These are phyloP conservation scores for Sesbania bispinosa DNA, from an alignment of 306 rosid species.

Conservation along the genomic window DNA sequence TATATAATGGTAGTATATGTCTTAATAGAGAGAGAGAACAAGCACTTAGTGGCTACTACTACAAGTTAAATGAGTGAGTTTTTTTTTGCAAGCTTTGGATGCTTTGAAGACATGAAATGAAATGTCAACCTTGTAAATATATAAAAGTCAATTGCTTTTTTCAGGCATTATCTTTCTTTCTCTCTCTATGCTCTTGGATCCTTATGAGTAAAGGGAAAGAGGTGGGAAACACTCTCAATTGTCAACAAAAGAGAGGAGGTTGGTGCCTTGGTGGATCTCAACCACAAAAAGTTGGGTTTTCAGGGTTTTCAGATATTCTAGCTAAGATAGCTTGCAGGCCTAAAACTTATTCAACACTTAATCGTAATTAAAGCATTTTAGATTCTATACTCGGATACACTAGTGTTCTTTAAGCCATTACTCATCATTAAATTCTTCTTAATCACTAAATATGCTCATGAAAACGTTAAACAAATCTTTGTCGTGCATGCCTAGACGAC, in stretches of 20 bases:
- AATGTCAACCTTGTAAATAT: conserved; percentile 84
- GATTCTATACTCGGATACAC: conserved; percentile 34
- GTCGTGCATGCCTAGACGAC: conserved; percentile 28
- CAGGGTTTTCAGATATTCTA: conserved; percentile 25
- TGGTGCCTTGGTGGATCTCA: conserved; percentile 55
- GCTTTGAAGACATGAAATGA: conserved; percentile 45
- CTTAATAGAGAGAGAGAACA: neutral
- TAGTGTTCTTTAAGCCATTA: conserved; percentile 41
- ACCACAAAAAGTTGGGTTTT: conserved; percentile 41
- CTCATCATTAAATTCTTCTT: conserved; percentile 25
- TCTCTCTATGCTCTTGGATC: conserved; percentile 48
- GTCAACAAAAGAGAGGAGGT: conserved; percentile 42
- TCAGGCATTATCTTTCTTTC: conserved; percentile 26
- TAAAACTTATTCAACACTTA: conserved; percentile 43
- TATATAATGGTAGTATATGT: neutral
- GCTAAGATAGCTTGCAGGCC: conserved; percentile 38
- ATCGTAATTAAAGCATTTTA: conserved; percentile 43
- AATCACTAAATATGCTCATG: conserved; percentile 19
- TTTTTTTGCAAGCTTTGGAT: conserved; percentile 44
- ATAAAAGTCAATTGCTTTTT: conserved; percentile 65
- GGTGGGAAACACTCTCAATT: conserved; percentile 89
- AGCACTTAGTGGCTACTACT: neutral
- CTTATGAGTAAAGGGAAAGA: conserved; percentile 78
- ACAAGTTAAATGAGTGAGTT: conserved; percentile 16
- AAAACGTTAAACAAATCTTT: conserved; percentile 18